phyloP scores from a whole-genome alignment of 2,329 filamentous ascomycete species.

The Thermoascus crustaceus region DNA sequence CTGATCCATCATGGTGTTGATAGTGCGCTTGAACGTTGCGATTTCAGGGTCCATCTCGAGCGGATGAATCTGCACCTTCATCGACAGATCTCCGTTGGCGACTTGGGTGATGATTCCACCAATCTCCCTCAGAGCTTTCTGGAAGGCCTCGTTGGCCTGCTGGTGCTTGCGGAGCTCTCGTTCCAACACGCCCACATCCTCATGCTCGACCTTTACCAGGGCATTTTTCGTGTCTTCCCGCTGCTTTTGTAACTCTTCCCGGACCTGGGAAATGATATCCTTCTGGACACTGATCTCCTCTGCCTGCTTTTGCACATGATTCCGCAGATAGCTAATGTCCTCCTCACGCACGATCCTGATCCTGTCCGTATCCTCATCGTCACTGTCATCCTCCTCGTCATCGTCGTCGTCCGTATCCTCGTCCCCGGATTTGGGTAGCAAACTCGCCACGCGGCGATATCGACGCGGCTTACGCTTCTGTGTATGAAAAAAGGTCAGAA shows the following conservation, averaged over 20 bases:
- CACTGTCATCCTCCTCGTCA: slow-evolving; percentile 32
- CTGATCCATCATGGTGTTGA: slow-evolving; percentile 96
- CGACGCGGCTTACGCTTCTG: slow-evolving; percentile 32
- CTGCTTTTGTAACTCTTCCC: slow-evolving; percentile 76
- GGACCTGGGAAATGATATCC: slow-evolving; percentile 76
- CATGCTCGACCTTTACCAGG: slow-evolving; percentile 72
- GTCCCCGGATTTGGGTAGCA: slow-evolving; percentile 8
- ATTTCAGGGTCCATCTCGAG: slow-evolving; percentile 95
- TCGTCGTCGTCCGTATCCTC: slow-evolving; percentile 26
- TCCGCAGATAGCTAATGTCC: slow-evolving; percentile 74
- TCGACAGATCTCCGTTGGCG: slow-evolving; percentile 82
- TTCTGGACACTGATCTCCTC: slow-evolving; percentile 84
- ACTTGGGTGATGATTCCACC: slow-evolving; percentile 96
- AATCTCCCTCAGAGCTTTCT: slow-evolving; percentile 92
- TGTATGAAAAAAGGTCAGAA: slow-evolving; percentile 28
- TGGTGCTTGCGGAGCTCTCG: slow-evolving; percentile 94
- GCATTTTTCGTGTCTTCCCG: slow-evolving; percentile 77
- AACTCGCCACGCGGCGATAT: slow-evolving; percentile 26
- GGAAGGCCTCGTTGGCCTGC: slow-evolving; percentile 96
- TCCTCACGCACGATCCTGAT: slow-evolving; percentile 58
- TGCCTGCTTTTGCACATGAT: slow-evolving; percentile 88
- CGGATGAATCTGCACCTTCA: slow-evolving; percentile 84
- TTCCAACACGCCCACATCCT: slow-evolving; percentile 82
- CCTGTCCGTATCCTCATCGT: slow-evolving; percentile 44
- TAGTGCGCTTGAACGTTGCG: slow-evolving; percentile 86